Conservation (phyloP, 2,329 filamentous ascomycete genomes). For the Dichotomopilus funicola region DNA sequence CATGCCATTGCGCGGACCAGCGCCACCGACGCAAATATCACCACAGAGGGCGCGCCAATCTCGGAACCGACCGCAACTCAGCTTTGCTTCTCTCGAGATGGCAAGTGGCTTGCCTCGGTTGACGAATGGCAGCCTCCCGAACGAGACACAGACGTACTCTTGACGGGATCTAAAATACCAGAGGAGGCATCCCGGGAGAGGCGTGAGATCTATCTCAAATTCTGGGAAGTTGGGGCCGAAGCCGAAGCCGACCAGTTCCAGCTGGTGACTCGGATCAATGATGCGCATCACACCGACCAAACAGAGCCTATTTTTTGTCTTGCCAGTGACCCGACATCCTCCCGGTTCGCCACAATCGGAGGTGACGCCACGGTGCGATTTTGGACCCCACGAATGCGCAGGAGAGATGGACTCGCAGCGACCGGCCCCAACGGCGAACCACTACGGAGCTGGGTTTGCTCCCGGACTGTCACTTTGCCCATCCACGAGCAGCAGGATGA, state of each 20-base stretch:
- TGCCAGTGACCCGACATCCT: conserved; percentile 58
- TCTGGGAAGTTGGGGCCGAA: conserved; percentile 67
- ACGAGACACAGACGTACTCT: conserved; percentile 58
- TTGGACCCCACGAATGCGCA: conserved; percentile 70
- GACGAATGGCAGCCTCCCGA: conserved; percentile 81
- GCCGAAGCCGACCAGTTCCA: conserved; percentile 51
- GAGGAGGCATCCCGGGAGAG: conserved; percentile 43
- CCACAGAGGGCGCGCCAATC: conserved; percentile 63
- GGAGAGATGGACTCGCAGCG: conserved; percentile 60
- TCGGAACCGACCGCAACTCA: conserved; percentile 71
- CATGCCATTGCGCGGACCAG: conserved; percentile 88
- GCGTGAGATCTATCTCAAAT: conserved; percentile 78
- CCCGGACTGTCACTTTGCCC: conserved; percentile 48
- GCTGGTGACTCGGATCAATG: conserved; percentile 75
- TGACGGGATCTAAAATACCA: conserved; percentile 32
- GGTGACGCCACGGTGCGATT: conserved; percentile 70
- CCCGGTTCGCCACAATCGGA: conserved; percentile 78
- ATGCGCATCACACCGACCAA: conserved; percentile 61
- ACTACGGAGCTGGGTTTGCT: conserved; percentile 69
- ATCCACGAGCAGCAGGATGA: conserved; percentile 34
- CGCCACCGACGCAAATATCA: conserved; percentile 71
- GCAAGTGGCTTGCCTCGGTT: conserved; percentile 82
- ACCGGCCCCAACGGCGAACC: conserved; percentile 52
- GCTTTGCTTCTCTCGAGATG: conserved; percentile 70
- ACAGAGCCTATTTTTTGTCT: conserved; percentile 63